Conservation (phyloP, 2,329 filamentous ascomycete genomes). For the Bertia moriformis region DNA sequence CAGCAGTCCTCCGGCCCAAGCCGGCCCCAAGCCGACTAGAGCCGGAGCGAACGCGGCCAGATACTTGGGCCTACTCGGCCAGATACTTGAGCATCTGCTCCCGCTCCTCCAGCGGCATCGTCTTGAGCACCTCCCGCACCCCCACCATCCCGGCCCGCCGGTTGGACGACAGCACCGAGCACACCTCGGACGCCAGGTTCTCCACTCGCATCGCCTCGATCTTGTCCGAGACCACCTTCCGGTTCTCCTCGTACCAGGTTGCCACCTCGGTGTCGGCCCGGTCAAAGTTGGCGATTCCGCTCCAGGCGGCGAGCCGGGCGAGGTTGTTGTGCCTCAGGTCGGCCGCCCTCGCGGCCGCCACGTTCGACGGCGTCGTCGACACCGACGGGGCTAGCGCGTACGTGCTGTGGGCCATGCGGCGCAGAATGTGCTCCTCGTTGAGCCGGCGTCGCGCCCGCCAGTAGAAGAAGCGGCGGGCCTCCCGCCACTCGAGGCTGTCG, state of each 20-base stretch:
- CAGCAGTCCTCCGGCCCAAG: no score
- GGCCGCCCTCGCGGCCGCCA: slow-evolving; percentile 25
- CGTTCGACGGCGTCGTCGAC: slow-evolving; percentile 15
- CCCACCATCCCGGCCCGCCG: slow-evolving; percentile 60
- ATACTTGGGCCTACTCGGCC: neutral
- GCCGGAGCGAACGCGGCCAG: no score
- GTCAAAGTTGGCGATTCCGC: slow-evolving; percentile 61
- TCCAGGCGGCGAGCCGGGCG: slow-evolving; percentile 70
- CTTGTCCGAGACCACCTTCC: slow-evolving; percentile 69
- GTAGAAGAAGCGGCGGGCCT: slow-evolving; percentile 96
- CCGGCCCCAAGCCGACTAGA: no score
- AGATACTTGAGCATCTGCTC: slow-evolving; percentile 56
- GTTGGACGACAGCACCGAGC: neutral
- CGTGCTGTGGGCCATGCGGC: slow-evolving; percentile 52
- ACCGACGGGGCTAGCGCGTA: slow-evolving; percentile 16
- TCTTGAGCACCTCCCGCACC: slow-evolving; percentile 69
- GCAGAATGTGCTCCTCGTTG: slow-evolving; percentile 93
- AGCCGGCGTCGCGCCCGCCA: slow-evolving; percentile 93
- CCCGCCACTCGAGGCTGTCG: slow-evolving; percentile 67
- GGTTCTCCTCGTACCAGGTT: slow-evolving; percentile 91
- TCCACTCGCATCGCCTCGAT: slow-evolving; percentile 73
- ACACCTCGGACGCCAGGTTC: slow-evolving; percentile 49
- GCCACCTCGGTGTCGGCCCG: slow-evolving; percentile 71
- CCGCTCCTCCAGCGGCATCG: slow-evolving; percentile 80
- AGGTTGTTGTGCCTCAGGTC: slow-evolving; percentile 52